Percentiles rank a stretch among this genome's conserved stretches.
Conservation (phyloP, 1,284 basidiomycete genomes). For the Cryptococcus sp. region DNA sequence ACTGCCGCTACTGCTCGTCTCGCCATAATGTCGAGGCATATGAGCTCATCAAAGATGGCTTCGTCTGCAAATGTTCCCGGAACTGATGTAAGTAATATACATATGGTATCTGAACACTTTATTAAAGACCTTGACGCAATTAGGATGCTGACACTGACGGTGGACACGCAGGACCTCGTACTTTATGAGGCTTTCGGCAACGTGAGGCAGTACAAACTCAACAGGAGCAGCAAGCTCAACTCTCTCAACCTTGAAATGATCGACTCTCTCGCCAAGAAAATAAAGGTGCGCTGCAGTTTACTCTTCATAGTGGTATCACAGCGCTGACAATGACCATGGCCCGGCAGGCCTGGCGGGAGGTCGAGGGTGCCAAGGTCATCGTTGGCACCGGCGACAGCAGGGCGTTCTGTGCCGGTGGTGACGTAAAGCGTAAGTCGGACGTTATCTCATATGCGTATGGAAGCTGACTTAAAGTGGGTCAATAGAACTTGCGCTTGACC, state of each 20-base stretch:
- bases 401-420: conserved; percentile 93
- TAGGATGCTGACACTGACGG: too few species aligned
- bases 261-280: conserved; percentile 59
- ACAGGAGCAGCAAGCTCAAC: conserved; percentile 81
- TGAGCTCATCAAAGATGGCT: too few species aligned
- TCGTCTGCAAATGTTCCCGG: too few species aligned
- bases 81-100: too few species aligned
- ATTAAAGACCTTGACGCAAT: too few species aligned
- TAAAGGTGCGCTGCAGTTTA: conserved; percentile 25
- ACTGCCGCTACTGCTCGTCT: too few species aligned
- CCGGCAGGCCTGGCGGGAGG: conserved; percentile 70
- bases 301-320: not conserved
- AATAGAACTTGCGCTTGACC: conserved; percentile 33
- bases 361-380: conserved; percentile 70
- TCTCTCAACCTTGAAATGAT: conserved; percentile 84
- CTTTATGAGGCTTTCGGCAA: conserved; percentile 27
- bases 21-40: too few species aligned
- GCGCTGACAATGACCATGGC: not conserved
- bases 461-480: not conserved
- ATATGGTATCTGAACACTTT: too few species aligned
- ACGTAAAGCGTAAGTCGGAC: conserved; percentile 57
- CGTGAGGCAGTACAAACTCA: conserved; percentile 37
- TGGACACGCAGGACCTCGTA: conserved; percentile 18
- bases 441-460: not conserved
- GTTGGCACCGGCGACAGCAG: conserved; percentile 72